A percentile compares a stretch with the other conserved stretches of the same genome.
These are phyloP conservation scores for Colletotrichum gloeosporioides DNA, from an alignment of 2,329 filamentous ascomycete species.

Conservation along the genomic window DNA sequence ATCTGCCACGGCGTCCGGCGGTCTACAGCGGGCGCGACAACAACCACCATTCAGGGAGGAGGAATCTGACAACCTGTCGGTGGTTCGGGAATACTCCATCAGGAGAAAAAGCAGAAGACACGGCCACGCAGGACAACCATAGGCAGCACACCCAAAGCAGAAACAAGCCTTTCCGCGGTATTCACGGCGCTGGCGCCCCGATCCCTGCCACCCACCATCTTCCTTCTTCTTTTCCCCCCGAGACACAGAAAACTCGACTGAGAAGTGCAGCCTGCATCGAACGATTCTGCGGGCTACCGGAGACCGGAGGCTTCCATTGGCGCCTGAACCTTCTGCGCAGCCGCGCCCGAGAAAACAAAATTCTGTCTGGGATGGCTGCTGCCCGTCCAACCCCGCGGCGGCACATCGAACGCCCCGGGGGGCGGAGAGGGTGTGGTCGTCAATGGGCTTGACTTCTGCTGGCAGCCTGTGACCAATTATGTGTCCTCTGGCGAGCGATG, in stretches of 20 bases:
- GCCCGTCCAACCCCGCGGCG: background rate
- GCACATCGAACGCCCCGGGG: background rate
- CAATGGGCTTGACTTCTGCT: background rate
- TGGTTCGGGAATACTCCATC: background rate
- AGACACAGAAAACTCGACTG: constrained; percentile 8
- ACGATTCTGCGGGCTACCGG: constrained; percentile 17
- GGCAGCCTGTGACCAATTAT: background rate
- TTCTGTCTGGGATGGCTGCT: background rate
- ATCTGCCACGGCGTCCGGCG: constrained; percentile 7
- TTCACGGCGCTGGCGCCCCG: background rate
- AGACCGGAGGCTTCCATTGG: background rate
- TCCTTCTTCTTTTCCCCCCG: background rate
- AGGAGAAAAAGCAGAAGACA: background rate
- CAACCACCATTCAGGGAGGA: background rate
- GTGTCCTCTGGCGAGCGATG: background rate
- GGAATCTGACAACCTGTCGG: background rate
- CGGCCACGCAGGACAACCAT: background rate
- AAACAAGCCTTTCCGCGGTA: background rate
- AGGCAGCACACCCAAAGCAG: background rate
- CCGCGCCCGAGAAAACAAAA: background rate
- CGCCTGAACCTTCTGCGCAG: background rate
- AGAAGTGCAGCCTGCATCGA: constrained; percentile 15
- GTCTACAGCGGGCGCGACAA: background rate
- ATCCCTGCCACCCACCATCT: background rate
- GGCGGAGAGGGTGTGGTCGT: constrained; percentile 9